phyloP scores from a whole-genome alignment of 2,329 filamentous ascomycete genomes.

The Botryotinia narcissicola region DNA sequence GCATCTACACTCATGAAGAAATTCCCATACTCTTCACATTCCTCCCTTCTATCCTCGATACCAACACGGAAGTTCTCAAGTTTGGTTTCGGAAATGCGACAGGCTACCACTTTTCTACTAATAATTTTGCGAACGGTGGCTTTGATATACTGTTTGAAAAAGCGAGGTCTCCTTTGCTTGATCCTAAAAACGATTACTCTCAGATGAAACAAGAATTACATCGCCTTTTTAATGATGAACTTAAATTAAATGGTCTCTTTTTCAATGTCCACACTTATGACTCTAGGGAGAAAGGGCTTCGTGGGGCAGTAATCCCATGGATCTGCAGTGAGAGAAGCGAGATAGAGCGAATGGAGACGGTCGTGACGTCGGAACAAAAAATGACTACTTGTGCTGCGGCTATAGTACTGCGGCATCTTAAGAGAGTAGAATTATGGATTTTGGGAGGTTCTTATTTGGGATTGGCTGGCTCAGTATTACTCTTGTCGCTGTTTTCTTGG shows the following conservation, averaged over 20 bases:
- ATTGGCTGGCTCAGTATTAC: neutral
- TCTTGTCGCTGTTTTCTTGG: neutral
- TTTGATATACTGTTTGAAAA: neutral
- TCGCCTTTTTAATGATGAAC: neutral
- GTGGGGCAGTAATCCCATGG: conserved; percentile 1
- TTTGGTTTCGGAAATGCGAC: neutral
- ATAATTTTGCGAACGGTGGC: neutral
- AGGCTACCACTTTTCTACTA: neutral
- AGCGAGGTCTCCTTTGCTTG: neutral
- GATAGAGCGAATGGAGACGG: conserved; percentile 1
- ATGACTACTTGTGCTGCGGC: conserved; percentile 1
- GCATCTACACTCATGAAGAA: neutral
- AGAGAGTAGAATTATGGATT: too few relatives aligned
- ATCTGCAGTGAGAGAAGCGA: neutral
- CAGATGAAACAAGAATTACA: neutral
- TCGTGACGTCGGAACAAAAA: neutral
- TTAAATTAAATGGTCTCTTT: neutral
- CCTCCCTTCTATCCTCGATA: neutral
- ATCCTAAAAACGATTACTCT: neutral
- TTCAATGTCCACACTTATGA: neutral
- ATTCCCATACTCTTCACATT: conserved; percentile 9
- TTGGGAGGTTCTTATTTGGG: neutral
- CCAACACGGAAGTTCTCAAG: neutral
- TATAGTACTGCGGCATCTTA: neutral
- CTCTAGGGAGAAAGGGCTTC: neutral